Evolutionary conservation across 176 grass and related monocot genomes (phyloP).

Genomic region (Raddia distichophylla): DNA sequence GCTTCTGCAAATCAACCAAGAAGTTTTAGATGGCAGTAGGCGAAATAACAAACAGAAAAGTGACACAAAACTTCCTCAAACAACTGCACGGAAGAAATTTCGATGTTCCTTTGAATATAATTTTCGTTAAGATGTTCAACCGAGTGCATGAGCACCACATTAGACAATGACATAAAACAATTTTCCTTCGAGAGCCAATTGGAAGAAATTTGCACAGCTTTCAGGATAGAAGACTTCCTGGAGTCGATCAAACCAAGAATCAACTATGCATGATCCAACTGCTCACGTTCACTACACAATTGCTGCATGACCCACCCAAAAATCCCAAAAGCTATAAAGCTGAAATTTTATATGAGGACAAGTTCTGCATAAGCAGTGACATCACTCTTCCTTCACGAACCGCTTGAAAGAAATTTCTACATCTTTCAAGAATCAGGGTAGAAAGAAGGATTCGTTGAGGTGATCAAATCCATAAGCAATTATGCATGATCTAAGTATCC

Average conservation of each 20-base stretch:
- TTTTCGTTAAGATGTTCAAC: constrained; percentile 1
- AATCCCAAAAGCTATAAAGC: constrained; percentile 31
- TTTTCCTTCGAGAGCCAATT: constrained; percentile 11
- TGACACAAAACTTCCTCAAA: constrained; percentile 9
- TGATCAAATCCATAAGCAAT: no score
- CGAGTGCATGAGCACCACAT: neutral
- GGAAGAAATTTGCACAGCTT: neutral
- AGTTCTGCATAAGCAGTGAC: constrained; percentile 22
- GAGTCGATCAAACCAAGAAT: neutral
- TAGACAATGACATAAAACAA: constrained; percentile 26
- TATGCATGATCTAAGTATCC: no score
- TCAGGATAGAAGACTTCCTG: neutral
- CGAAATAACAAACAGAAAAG: constrained; percentile 26
- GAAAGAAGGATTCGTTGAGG: no score
- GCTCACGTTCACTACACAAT: constrained; percentile 14
- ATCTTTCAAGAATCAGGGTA: neutral
- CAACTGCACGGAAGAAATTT: neutral
- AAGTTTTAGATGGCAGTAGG: constrained; percentile 18
- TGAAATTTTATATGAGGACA: constrained; percentile 35
- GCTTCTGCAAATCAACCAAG: constrained; percentile 51
- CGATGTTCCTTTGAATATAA: neutral
- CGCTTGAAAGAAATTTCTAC: no score
- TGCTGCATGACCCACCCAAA: constrained; percentile 3
- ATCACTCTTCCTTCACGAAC: neutral
- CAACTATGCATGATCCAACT: neutral